Percentiles rank a stretch among this genome's conserved stretches.
phyloP scores from a whole-genome alignment of 2,329 filamentous ascomycete species.

The Alternaria brassicae region DNA sequence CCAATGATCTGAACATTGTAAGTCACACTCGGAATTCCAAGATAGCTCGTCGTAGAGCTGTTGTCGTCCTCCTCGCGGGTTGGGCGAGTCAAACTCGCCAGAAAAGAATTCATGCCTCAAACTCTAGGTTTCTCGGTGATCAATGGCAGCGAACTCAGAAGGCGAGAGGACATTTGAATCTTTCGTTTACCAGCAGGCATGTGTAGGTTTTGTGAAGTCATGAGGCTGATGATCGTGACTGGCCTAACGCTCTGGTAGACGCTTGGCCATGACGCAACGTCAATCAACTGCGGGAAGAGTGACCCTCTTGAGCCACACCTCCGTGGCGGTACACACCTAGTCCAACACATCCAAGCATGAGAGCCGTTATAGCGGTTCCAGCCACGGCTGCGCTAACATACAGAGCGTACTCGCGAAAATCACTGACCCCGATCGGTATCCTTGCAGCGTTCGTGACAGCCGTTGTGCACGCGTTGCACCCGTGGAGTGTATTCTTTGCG shows the following conservation, averaged over 20 bases:
- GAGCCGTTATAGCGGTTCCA: constrained; percentile 39
- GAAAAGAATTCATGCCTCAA: not conserved
- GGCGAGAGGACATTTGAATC: not conserved
- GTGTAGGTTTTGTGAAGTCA: not conserved
- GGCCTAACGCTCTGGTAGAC: not conserved
- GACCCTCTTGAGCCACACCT: constrained; percentile 16
- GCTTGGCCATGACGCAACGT: constrained; percentile 19
- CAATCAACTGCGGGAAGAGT: constrained; percentile 2
- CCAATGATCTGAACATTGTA: not conserved
- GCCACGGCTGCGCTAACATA: constrained; percentile 50
- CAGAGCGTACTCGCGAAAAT: constrained; percentile 56
- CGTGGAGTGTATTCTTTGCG: constrained; percentile 90
- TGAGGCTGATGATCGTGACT: not conserved
- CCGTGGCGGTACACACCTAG: constrained; percentile 16
- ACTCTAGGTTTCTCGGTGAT: not conserved
- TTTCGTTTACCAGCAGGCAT: not conserved
- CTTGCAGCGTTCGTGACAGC: constrained; percentile 76
- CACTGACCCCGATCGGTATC: constrained; percentile 79
- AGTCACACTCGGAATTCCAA: fast-evolving
- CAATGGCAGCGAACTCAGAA: not conserved
- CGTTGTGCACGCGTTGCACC: constrained; percentile 83
- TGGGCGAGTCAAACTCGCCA: not conserved
- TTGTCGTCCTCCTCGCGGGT: not conserved
- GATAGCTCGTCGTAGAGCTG: not conserved
- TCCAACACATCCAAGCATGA: constrained; percentile 32